Conservation (phyloP, 2,329 filamentous ascomycete species). For the Nothopassalora personata region DNA sequence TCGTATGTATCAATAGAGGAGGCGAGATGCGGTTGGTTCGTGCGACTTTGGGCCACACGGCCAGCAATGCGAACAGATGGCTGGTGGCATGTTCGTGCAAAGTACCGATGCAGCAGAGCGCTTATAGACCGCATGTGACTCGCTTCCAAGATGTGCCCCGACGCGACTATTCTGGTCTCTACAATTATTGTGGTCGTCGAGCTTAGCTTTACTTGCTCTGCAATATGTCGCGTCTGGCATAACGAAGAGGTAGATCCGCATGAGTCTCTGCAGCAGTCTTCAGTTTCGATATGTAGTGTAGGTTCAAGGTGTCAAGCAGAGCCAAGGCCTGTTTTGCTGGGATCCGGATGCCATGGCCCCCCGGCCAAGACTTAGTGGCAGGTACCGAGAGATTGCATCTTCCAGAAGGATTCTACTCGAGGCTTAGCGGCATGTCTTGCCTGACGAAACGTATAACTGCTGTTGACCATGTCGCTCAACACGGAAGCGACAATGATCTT, state of each 20-base stretch:
- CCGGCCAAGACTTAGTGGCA: not conserved
- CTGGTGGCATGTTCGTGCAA: no score
- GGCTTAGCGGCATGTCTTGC: not conserved
- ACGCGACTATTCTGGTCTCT: no score
- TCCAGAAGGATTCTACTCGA: not conserved
- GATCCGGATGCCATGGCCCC: not conserved
- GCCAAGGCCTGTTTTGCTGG: not conserved
- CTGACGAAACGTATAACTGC: no score
- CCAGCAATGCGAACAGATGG: not conserved
- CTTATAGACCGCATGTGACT: no score
- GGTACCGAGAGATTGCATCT: not conserved
- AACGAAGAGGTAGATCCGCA: no score
- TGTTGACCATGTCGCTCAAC: no score
- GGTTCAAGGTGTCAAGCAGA: not conserved
- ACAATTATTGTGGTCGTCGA: no score
- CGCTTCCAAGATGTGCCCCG: no score
- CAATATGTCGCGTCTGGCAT: no score
- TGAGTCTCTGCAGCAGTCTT: not conserved
- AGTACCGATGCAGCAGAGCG: no score
- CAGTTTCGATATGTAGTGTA: not conserved
- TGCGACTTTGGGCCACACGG: not conserved
- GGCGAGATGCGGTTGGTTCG: not conserved
- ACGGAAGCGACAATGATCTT: no score
- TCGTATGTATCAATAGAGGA: not conserved
- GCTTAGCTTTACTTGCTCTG: not conserved